Percentiles rank a stretch among this genome's conserved stretches.
These are phyloP conservation scores for Epichloe sibirici DNA, from an alignment of 2,329 filamentous ascomycete genomes.

Conservation along the genomic window DNA sequence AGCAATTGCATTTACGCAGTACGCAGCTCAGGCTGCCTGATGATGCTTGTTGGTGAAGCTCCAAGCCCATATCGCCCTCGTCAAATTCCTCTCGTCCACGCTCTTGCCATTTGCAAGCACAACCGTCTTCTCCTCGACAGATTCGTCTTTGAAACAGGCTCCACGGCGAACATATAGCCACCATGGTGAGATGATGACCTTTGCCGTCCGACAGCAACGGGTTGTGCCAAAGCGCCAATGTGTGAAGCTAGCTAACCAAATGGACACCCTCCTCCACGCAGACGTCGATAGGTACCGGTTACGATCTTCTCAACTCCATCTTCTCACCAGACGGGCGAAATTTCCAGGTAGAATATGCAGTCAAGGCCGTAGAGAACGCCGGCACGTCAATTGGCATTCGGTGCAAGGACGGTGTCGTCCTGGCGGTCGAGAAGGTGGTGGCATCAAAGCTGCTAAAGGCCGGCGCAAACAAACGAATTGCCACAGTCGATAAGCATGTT, in stretches of 20 bases:
- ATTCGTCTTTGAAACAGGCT: neutral
- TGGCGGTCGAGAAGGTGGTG: constrained; percentile 94
- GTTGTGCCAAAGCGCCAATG: neutral
- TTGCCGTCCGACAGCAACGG: neutral
- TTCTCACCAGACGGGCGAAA: constrained; percentile 98
- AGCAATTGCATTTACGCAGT: neutral
- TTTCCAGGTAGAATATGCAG: constrained; percentile 98
- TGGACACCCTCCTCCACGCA: constrained; percentile 25
- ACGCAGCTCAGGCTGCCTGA: constrained; percentile 5
- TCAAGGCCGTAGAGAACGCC: constrained; percentile 96
- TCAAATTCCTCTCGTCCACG: neutral
- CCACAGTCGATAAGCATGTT: constrained; percentile 84
- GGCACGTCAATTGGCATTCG: constrained; percentile 92
- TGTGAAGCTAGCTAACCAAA: constrained; percentile 4
- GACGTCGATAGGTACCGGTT: constrained; percentile 99
- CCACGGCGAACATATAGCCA: constrained; percentile 3
- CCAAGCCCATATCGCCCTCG: constrained; percentile 13
- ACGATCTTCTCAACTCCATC: constrained; percentile 98
- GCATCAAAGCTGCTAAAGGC: constrained; percentile 91
- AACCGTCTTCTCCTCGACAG: neutral
- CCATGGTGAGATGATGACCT: constrained; percentile 11
- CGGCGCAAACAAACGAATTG: constrained; percentile 93
- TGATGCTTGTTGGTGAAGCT: constrained; percentile 15
- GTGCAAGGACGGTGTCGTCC: constrained; percentile 92
- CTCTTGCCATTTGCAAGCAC: constrained; percentile 1